phyloP scores from a whole-genome alignment of 768 basidiomycete genomes.

The Rhizopogon roseolus region DNA sequence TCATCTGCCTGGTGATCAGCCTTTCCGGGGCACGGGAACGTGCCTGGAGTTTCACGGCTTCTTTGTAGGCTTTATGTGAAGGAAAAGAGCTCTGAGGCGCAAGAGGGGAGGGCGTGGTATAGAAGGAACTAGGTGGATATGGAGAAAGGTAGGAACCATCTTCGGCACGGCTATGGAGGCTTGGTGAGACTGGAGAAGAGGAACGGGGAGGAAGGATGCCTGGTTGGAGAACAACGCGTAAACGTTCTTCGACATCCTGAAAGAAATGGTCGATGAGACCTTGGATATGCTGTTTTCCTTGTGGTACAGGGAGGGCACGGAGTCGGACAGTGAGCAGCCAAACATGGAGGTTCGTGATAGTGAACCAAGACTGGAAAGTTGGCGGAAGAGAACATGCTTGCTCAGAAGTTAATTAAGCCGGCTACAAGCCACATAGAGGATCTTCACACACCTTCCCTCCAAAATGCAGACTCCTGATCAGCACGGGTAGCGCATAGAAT shows the following conservation, averaged over 20 bases:
- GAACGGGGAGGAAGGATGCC: conserved; percentile 25
- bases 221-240: conserved; percentile 75
- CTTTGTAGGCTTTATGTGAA: conserved; percentile 21
- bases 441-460: conserved; percentile 55
- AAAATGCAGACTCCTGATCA: conserved; percentile 58
- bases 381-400: conserved; percentile 81
- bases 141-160: conserved; percentile 15
- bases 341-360: conserved; percentile 86
- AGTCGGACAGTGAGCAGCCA: conserved; percentile 89
- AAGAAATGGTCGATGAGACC: conserved; percentile 93
- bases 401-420: neutral
- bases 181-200: conserved; percentile 8
- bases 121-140: conserved; percentile 19
- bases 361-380: conserved; percentile 98
- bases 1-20: conserved; percentile 83
- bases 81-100: conserved; percentile 22
- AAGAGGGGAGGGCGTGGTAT: conserved; percentile 20
- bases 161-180: conserved; percentile 13
- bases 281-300: conserved; percentile 70
- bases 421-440: neutral
- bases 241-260: conserved; percentile 86
- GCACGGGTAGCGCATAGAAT: conserved; percentile 49
- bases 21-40: conserved; percentile 62
- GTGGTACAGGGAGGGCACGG: conserved; percentile 68
- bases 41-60: conserved; percentile 16